Evolutionary conservation across 805 yeast genomes (phyloP).

Genomic region (Hanseniaspora clermontiae): DNA sequence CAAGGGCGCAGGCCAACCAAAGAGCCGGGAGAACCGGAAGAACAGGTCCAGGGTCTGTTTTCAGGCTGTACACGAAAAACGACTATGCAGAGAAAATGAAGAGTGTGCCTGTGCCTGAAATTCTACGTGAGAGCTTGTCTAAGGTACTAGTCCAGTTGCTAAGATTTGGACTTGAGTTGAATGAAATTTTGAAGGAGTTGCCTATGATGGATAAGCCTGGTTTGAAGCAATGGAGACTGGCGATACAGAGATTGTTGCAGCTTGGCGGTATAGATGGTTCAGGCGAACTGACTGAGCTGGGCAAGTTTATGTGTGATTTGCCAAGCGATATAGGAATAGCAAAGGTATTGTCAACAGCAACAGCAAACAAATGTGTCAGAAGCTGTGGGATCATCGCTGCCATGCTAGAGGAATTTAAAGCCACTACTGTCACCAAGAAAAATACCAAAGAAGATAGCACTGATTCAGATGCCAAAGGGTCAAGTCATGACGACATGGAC

Average conservation of each 20-base stretch:
- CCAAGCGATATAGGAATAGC: slow-evolving; percentile 89
- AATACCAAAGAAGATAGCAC: slow-evolving; percentile 20
- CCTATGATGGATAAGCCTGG: slow-evolving; percentile 90
- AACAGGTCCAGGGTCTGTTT: slow-evolving; percentile 93
- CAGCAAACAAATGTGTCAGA: slow-evolving; percentile 42
- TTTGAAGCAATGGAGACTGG: slow-evolving; percentile 53
- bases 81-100: slow-evolving; percentile 63
- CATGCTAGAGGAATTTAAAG: slow-evolving; percentile 69
- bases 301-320: slow-evolving; percentile 77
- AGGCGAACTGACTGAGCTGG: slow-evolving; percentile 67
- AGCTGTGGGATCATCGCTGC: slow-evolving; percentile 66
- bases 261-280: slow-evolving; percentile 72
- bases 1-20: slow-evolving; percentile 91
- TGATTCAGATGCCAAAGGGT: neutral
- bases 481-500: slow-evolving; percentile 9
- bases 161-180: slow-evolving; percentile 54
- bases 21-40: slow-evolving; percentile 98
- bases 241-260: slow-evolving; percentile 71
- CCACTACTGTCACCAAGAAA: slow-evolving; percentile 35
- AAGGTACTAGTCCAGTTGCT: slow-evolving; percentile 63
- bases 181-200: slow-evolving; percentile 60
- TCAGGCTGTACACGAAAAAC: slow-evolving; percentile 66
- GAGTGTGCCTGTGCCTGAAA: slow-evolving; percentile 77
- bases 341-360: slow-evolving; percentile 56
- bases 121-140: slow-evolving; percentile 69